phyloP scores from a whole-genome alignment of 2,329 filamentous ascomycete species.

The Ascochyta fabae region DNA sequence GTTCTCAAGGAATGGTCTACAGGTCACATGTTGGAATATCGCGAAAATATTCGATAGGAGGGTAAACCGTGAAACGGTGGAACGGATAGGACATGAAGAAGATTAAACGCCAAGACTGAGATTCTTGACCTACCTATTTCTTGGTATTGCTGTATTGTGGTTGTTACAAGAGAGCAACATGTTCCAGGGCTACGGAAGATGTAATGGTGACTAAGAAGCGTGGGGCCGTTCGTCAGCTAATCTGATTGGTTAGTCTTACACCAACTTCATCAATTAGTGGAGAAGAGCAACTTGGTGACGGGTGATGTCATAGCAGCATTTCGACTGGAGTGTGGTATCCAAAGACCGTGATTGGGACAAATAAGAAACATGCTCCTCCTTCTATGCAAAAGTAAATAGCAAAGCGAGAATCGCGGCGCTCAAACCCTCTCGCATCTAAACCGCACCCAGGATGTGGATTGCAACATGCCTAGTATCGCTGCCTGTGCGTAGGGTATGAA shows the following conservation, averaged over 20 bases:
- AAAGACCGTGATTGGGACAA: constrained; percentile 1
- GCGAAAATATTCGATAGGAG: neutral
- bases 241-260: constrained; percentile 9
- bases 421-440: too few relatives aligned
- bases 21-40: neutral
- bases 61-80: neutral
- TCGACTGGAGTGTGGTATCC: constrained; percentile 3
- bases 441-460: too few relatives aligned
- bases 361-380: neutral
- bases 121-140: neutral
- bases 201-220: constrained; percentile 19
- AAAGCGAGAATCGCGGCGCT: neutral
- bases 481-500: constrained; percentile 22
- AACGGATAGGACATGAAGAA: neutral
- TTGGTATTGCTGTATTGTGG: neutral
- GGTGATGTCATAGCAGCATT: constrained; percentile 10
- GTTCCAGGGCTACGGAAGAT: neutral
- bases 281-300: neutral
- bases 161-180: neutral
- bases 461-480: constrained; percentile 27
- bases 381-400: neutral
- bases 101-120: neutral
- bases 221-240: neutral
- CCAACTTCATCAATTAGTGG: neutral
- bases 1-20: neutral